Evolutionary conservation across 1,284 basidiomycete species (phyloP).

Genomic region (Cerioporus squamosus): DNA sequence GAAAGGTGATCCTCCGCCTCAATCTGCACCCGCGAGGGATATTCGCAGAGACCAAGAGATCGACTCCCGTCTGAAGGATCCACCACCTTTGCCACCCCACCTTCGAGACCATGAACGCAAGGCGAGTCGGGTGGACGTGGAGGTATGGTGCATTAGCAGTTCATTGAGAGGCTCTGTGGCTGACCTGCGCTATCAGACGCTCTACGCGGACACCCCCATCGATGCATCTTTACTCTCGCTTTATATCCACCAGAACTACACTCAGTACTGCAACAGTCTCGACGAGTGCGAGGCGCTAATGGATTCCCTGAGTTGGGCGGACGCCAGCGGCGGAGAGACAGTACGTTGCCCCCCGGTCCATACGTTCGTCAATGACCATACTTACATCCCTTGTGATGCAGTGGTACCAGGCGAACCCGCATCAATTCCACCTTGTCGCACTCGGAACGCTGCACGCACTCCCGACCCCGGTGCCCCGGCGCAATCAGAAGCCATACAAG

Average conservation of each 20-base stretch:
- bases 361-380: neutral
- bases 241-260: slow-evolving; percentile 94
- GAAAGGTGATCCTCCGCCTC: slow-evolving; percentile 65
- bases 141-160: slow-evolving; percentile 55
- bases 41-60: slow-evolving; percentile 58
- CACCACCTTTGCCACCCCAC: slow-evolving; percentile 58
- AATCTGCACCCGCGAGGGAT: slow-evolving; percentile 59
- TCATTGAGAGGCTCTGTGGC: neutral
- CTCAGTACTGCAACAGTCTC: slow-evolving; percentile 79
- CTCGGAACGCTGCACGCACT: slow-evolving; percentile 82
- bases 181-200: slow-evolving; percentile 45
- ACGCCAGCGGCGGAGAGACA: slow-evolving; percentile 75
- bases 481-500: slow-evolving; percentile 80
- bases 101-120: slow-evolving; percentile 65
- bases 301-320: slow-evolving; percentile 84
- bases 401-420: slow-evolving; percentile 82
- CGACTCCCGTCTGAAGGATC: slow-evolving; percentile 55
- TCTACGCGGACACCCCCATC: slow-evolving; percentile 89
- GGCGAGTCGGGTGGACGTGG: slow-evolving; percentile 79
- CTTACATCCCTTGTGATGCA: slow-evolving; percentile 30
- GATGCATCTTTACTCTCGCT: slow-evolving; percentile 88
- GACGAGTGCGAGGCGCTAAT: slow-evolving; percentile 76
- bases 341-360: slow-evolving; percentile 36
- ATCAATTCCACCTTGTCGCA: slow-evolving; percentile 83
- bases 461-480: slow-evolving; percentile 83